Base-by-base conservation (phyloP, 31 red algal species). In the Endocladia muricata region DNA sequence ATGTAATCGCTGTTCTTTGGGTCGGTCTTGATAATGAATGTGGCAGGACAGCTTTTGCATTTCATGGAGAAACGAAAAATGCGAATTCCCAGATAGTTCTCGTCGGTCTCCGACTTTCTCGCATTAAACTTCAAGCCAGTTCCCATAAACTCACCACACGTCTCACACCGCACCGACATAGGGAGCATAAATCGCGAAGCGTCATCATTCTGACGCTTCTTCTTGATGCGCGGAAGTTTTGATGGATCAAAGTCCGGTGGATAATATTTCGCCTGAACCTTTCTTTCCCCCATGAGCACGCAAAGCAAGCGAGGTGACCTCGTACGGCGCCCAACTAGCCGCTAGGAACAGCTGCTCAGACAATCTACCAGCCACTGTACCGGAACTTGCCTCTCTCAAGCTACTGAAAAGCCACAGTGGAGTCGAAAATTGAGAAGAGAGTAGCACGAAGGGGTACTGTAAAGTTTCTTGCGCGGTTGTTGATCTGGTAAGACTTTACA, bases 71-170 rank as follows among this genome's bases (percentile, higher is more conserved):
- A 97, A 52, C 94, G 84, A 59, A 93, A 97, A 44, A 97, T 92
- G 29, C 86, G 82, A 51, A 93, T 89, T 26, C 94, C 94, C 3
- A 93, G 81, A 55, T 97, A 97, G 30, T 73, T 79, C 35, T 93
- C 83, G 3, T 81, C 86, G 22, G 76, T 83, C 26, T 86, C 75
- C 4, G 86, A 83, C 57, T 97, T 97, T 6, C 80, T 69, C 4
- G 90, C 94, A 67, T 97, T 97, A 79, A 97, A 97, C 81, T 97
- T 97, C 25, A 82, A 63, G 15, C 94, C 94, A 13, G 88, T 86
- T 62, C 90, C 90, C 94, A 92, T 97, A 65, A 88, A 97, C 42
- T 92, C 94, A 30, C 94, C 88, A 70, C 94, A 97, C 3, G 82
- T 81, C 37, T 92, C 82, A 71, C 94, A 97, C 41, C 94, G 70